Evolutionary conservation across 129 eudicot species (phyloP).

Genomic region (Chrysanthemum lavandulifolium): DNA sequence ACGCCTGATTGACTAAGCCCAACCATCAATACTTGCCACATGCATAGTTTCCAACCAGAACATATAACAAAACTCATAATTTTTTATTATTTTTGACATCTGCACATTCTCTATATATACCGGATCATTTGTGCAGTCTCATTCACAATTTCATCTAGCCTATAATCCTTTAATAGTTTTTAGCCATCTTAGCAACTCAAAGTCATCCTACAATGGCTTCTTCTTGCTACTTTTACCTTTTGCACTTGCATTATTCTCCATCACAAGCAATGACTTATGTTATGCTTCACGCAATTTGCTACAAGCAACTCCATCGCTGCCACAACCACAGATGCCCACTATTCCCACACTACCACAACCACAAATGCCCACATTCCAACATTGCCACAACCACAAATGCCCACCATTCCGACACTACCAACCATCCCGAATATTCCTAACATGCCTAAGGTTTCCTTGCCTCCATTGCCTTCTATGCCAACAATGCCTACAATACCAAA

Average conservation of each 20-base stretch:
- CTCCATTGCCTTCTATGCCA: slow-evolving; percentile 34
- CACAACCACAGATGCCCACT: slow-evolving; percentile 27
- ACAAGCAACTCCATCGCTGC: slow-evolving; percentile 18
- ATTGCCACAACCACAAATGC: slow-evolving; percentile 29
- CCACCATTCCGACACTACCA: slow-evolving; percentile 17
- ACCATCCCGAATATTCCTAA: slow-evolving; percentile 25
- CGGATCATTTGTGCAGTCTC: background rate
- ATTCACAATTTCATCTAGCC: background rate
- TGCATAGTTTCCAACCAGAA: no score
- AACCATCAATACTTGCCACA: no score
- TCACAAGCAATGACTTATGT: slow-evolving; percentile 24
- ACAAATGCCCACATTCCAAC: slow-evolving; percentile 27
- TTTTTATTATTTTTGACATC: no score
- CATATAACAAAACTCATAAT: no score
- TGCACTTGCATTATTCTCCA: slow-evolving; percentile 1
- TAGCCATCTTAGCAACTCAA: background rate
- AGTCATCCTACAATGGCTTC: slow-evolving; percentile 15
- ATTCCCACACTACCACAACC: slow-evolving; percentile 24
- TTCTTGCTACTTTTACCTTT: background rate
- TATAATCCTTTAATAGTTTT: background rate
- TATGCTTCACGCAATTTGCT: slow-evolving; percentile 25
- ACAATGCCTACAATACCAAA: slow-evolving; percentile 29
- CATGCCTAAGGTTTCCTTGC: slow-evolving; percentile 28
- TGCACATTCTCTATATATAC: background rate
- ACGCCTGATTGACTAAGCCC: no score